phyloP scores from a whole-genome alignment of 2,329 filamentous ascomycete genomes.

The Paraphoma chrysanthemicola region DNA sequence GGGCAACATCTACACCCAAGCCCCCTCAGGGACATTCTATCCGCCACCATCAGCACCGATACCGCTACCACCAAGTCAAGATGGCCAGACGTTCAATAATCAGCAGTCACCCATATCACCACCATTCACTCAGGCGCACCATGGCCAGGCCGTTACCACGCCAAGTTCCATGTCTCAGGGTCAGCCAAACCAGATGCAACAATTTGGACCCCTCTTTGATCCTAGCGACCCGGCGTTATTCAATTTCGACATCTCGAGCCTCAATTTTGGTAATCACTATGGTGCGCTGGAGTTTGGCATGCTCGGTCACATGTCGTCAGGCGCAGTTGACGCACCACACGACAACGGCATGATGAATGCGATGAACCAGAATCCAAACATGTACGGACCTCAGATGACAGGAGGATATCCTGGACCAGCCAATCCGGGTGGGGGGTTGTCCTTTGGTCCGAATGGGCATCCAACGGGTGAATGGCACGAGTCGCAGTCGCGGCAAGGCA shows the following conservation, averaged over 20 bases:
- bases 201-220: constrained; percentile 75
- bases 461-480: constrained; percentile 47
- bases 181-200: constrained; percentile 47
- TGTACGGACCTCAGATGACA: constrained; percentile 51
- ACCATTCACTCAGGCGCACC: constrained; percentile 68
- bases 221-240: constrained; percentile 90
- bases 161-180: constrained; percentile 52
- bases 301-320: constrained; percentile 94
- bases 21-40: constrained; percentile 49
- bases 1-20: constrained; percentile 54
- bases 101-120: constrained; percentile 79
- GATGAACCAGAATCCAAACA: constrained; percentile 39
- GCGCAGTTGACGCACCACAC: constrained; percentile 78
- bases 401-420: constrained; percentile 31
- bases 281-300: constrained; percentile 95
- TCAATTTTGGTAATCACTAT: constrained; percentile 96
- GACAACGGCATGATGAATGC: constrained; percentile 57
- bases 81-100: constrained; percentile 63
- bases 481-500: constrained; percentile 51
- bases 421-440: constrained; percentile 37
- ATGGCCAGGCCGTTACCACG: constrained; percentile 55
- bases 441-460: constrained; percentile 35
- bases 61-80: constrained; percentile 51
- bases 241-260: constrained; percentile 92
- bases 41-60: constrained; percentile 47